Percentiles rank a stretch among this genome's conserved stretches.
Evolutionary conservation across 768 basidiomycete species (phyloP).

Genomic region (Pisolithus tinctorius): DNA sequence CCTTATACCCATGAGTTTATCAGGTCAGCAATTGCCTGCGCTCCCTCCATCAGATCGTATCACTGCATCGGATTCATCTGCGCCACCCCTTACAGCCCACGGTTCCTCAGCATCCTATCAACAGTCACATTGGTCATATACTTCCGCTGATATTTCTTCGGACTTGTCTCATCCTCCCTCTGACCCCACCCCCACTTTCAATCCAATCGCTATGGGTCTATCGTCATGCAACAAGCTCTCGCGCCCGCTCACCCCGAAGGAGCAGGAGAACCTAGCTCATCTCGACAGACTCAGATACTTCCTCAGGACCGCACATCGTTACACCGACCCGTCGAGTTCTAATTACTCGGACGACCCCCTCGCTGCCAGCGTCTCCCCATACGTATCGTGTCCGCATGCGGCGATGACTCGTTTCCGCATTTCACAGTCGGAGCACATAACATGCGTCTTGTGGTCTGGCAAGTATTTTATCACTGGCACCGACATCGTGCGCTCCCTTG

Average conservation of each 20-base stretch:
- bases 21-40: neutral
- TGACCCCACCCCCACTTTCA: conserved; percentile 7
- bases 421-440: conserved; percentile 81
- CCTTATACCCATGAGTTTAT: neutral
- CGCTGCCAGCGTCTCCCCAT: conserved; percentile 24
- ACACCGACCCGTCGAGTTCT: conserved; percentile 30
- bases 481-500: conserved; percentile 90
- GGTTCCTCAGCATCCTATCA: conserved; percentile 3
- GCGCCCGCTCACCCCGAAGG: conserved; percentile 52
- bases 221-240: conserved; percentile 21
- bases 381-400: conserved; percentile 57
- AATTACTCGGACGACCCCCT: conserved; percentile 8
- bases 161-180: conserved; percentile 7
- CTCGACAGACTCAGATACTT: conserved; percentile 85
- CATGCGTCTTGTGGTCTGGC: conserved; percentile 89
- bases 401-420: conserved; percentile 82
- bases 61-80: conserved; percentile 3
- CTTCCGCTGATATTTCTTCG: neutral
- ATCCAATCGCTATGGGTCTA: conserved; percentile 21
- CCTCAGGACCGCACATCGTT: conserved; percentile 77
- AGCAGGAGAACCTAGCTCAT: conserved; percentile 65
- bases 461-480: conserved; percentile 94
- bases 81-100: conserved; percentile 2
- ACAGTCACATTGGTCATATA: conserved; percentile 5
- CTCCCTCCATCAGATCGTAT: conserved; percentile 5